Evolutionary conservation across 495 filamentous ascomycete species (phyloP).

Genomic region (Daldinia decipiens): DNA sequence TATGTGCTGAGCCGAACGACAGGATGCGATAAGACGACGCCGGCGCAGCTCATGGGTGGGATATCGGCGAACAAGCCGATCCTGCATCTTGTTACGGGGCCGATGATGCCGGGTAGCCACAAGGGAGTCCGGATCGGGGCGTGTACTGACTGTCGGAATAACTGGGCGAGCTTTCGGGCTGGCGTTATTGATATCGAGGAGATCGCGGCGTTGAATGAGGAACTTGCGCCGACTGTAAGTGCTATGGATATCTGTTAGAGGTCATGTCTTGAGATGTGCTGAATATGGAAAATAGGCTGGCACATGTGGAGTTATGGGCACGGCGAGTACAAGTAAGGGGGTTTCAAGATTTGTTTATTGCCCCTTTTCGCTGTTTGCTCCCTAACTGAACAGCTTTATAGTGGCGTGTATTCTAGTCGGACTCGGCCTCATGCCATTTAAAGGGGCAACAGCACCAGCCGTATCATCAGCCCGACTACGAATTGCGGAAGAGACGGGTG

Average conservation of each 20-base stretch:
- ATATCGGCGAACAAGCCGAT: slow-evolving; percentile 76
- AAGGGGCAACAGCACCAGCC: slow-evolving; percentile 69
- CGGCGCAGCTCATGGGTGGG: slow-evolving; percentile 74
- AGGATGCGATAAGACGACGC: slow-evolving; percentile 76
- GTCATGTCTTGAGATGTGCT: not conserved
- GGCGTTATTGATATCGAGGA: slow-evolving; percentile 72
- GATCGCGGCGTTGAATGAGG: slow-evolving; percentile 72
- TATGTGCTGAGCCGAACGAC: not conserved
- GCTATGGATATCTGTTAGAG: not conserved
- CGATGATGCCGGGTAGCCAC: slow-evolving; percentile 74
- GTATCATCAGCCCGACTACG: slow-evolving; percentile 71
- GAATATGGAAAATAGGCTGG: slow-evolving; percentile 57
- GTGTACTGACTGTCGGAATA: slow-evolving; percentile 74
- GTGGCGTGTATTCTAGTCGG: slow-evolving; percentile 72
- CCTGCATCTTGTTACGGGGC: slow-evolving; percentile 69
- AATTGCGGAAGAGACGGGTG: slow-evolving; percentile 71
- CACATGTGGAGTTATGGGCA: slow-evolving; percentile 77
- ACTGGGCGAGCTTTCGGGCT: slow-evolving; percentile 72
- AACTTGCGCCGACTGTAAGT: slow-evolving; percentile 70
- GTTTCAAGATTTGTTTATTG: not conserved
- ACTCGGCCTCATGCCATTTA: slow-evolving; percentile 71
- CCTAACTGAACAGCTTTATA: slow-evolving; percentile 1
- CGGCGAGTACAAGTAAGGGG: slow-evolving; percentile 65
- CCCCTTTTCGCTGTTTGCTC: slow-evolving; percentile 3
- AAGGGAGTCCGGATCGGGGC: slow-evolving; percentile 68